Percentiles rank a stretch among this genome's conserved stretches.
Evolutionary conservation across 139 green algal species (phyloP).

Genomic region (Gonium pectorale): DNA sequence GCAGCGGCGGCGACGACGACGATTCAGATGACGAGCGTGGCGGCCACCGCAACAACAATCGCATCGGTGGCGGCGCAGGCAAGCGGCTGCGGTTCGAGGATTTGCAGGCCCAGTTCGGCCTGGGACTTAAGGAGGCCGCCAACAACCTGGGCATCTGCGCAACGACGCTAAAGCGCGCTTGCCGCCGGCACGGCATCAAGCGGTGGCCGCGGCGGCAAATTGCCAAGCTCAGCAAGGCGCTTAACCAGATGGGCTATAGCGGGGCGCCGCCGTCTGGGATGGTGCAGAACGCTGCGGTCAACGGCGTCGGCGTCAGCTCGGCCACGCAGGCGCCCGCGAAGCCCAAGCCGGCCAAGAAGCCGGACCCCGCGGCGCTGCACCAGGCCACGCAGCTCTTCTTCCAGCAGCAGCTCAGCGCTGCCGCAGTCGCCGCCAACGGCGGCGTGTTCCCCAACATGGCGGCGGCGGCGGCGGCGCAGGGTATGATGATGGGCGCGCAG

Average conservation of each 20-base stretch:
- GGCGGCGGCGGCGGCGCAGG: not conserved
- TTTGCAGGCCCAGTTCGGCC: slow-evolving; percentile 86
- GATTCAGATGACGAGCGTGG: slow-evolving; percentile 29
- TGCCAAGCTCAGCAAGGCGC: slow-evolving; percentile 64
- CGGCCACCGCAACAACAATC: slow-evolving; percentile 38
- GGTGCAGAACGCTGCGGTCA: slow-evolving; percentile 23
- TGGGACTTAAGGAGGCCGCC: slow-evolving; percentile 89
- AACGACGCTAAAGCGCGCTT: slow-evolving; percentile 90
- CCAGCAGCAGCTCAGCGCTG: slow-evolving; percentile 5
- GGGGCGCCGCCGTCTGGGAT: slow-evolving; percentile 39
- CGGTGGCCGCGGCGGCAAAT: slow-evolving; percentile 83
- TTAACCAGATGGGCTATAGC: slow-evolving; percentile 58
- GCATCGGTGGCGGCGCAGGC: slow-evolving; percentile 57
- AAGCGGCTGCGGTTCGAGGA: slow-evolving; percentile 75
- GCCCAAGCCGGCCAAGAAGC: slow-evolving; percentile 33
- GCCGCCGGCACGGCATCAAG: slow-evolving; percentile 88
- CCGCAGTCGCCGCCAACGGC: not conserved
- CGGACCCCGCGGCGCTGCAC: slow-evolving; percentile 18
- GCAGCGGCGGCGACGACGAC: slow-evolving; percentile 44
- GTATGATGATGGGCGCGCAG: slow-evolving; percentile 17
- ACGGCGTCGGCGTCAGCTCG: not conserved
- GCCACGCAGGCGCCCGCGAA: not conserved
- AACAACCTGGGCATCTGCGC: slow-evolving; percentile 88
- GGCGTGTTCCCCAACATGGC: slow-evolving; percentile 28
- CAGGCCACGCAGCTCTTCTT: slow-evolving; percentile 40